Base-by-base conservation (phyloP, 371 early-diverging fungal species). In the Syncephalastrum sp. region DNA sequence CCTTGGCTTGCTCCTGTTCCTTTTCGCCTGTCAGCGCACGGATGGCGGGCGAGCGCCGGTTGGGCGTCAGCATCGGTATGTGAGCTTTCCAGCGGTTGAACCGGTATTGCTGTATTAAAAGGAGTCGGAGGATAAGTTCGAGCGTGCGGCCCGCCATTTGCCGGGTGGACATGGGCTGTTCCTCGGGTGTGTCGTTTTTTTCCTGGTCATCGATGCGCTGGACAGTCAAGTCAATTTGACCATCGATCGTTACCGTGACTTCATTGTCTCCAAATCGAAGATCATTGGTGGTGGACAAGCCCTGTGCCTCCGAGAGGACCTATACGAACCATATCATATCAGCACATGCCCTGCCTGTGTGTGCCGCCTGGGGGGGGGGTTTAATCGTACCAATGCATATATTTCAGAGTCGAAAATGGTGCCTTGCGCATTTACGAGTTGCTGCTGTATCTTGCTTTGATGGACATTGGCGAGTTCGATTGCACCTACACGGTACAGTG, bases 391-490 rank as follows among this genome's bases (percentile, higher is more conserved):
- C 61, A 74, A 67, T 16, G 81, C 70, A 64, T 77, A 85, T 3
- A 85, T 44, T 47, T 85, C 85, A 4, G 77, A 69, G 56, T 85
- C 85, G 69, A 83, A 82, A 15, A 85, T 73, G 13, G 82, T 76
- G 3, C 71, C 59, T 56, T 79, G 78, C 1, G 80, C 83, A 14
- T 76, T 68, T 49, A 68, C 63, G 10, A 85, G 67, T 55, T 74
- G 79, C 17, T 65, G 63, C 17, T 78, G 82, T 21, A 74, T 61
- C 10, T 61, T 72, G 19, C 38, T 61, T 41, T 53, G 56, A 5
- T 51, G 33, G 6, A 38, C 10, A 19, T 27, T 44, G 14, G n/a
- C 42, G 41, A 21, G 10, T 19, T 21, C 10, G 15, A 24, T 47
- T 14, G 46, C 21, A 33, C 38, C 38, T 33, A 33, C 38, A 33